Base-by-base conservation (phyloP, 441 rosid species). In the Pelargonium cotyledonis region DNA sequence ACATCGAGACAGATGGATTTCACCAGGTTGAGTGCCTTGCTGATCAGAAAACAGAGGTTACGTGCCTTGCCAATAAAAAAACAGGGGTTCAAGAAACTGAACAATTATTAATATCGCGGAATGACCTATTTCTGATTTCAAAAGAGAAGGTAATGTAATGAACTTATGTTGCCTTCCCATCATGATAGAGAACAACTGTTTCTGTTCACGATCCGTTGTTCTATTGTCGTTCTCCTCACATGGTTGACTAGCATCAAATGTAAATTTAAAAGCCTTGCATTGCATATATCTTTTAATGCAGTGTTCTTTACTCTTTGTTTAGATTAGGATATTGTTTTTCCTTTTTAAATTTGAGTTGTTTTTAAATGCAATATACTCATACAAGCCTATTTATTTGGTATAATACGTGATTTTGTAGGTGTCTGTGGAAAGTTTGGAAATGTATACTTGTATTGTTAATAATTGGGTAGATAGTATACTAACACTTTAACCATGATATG, bases 51-150 rank as follows among this genome's bases (percentile, higher is more conserved):
- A 79, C 87, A 40, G 76, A 80, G 12, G 85, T 91, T 72, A 86
- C 86, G 47, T 87, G 84, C 55, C 88, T 83, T n/a, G n/a, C n/a
- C n/a, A n/a, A n/a, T n/a, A n/a, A n/a, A n/a, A n/a, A n/a, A n/a
- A n/a, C n/a, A n/a, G n/a, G n/a, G 70, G 82, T 78, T 65, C 62
- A 29, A 8, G 29, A 57, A 57, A 81, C 79, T 1, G 89, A 87
- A 65, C 88, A 77, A 16, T 84, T 81, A 58, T 80, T 77, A 10
- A 74, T 88, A 68, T 76, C 82, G 31, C 92, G 79, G 70, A 94
- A 94, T 82, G 98, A 94, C 86, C 87, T 94, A 26, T 78, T 91
- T 73, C 83, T 94, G 73, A 79, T 94, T 70, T 88, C 93, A 8
- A 86, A 78, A 74, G 91, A 88, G 80, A 77, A 89, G 92, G 98